Conservation (phyloP, 768 basidiomycete species). For the Agaricus subrufescens region DNA sequence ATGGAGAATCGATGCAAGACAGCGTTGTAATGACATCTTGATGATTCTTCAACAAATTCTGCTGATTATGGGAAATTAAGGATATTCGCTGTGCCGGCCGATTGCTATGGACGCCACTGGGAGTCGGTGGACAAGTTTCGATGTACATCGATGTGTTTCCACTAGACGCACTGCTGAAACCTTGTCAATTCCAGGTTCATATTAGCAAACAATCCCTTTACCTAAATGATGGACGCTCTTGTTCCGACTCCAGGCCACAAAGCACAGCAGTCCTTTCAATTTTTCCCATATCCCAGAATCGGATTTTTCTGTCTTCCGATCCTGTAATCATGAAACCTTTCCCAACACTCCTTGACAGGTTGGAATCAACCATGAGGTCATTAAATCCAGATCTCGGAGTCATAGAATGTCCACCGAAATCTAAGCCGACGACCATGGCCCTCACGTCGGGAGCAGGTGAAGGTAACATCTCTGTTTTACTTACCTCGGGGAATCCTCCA, state of each 20-base stretch:
- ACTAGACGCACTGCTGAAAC: constrained; percentile 27
- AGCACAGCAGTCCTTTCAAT: constrained; percentile 72
- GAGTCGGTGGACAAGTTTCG: constrained; percentile 55
- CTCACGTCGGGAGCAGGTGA: constrained; percentile 64
- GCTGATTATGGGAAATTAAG: constrained; percentile 76
- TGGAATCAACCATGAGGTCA: constrained; percentile 35
- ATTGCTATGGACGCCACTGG: constrained; percentile 46
- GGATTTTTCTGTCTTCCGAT: constrained; percentile 84
- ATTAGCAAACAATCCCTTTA: constrained; percentile 21
- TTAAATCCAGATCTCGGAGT: constrained; percentile 48
- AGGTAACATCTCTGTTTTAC: constrained; percentile 24
- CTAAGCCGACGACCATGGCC: constrained; percentile 63
- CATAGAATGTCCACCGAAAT: constrained; percentile 69
- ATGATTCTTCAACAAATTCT: constrained; percentile 80
- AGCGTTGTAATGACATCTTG: constrained; percentile 88
- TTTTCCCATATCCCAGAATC: constrained; percentile 82
- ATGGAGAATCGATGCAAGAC: constrained; percentile 86
- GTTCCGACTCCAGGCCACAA: constrained; percentile 72
- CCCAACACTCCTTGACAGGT: constrained; percentile 30
- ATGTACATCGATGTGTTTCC: constrained; percentile 50
- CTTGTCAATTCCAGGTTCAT: neutral
- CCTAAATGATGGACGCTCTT: constrained; percentile 78
- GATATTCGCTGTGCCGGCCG: constrained; percentile 73
- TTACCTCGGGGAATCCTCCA: neutral
- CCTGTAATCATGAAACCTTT: constrained; percentile 82